Base-by-base conservation (phyloP, 495 filamentous ascomycete genomes). In the Cenococcum geophilum region DNA sequence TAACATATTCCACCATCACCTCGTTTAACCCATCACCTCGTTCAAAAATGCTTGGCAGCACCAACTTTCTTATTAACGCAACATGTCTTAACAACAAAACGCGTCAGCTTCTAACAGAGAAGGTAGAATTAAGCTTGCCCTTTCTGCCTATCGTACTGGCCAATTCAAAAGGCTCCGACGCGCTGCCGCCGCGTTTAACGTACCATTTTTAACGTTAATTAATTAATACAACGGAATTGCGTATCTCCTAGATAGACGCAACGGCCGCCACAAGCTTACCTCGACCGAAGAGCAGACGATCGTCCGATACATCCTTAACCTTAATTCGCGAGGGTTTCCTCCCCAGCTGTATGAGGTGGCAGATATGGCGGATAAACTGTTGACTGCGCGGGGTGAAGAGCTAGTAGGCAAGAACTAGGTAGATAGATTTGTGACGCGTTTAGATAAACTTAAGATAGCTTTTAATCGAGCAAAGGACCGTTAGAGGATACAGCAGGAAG, bases 201-300 rank as follows among this genome's bases (percentile, higher is more conserved):
- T 59, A n/a, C 43, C 57, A 11, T 9, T 14, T 11, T 35, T 12
- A 6, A 52, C 57, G 12, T 11, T 59, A 5, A 12, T n/a, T 10
- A 8, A 45, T n/a, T 23, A 23, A 52, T 42, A 18, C 57, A 42
- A 40, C 51, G 57, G 57, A 59, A 22, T 25, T 6, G 10, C 6
- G n/a, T 5, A 40, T 53, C 57, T 40, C 53, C 57, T 12, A 40
- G 57, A 59, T 51, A 27, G 57, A 18, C 42, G 51, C 42, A 40
- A n/a, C 42, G 51, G 51, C 22, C 51, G 42, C 53, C 53, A 59
- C 42, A 59, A 37, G 25, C 57, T 59, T 20, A 59, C 57, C 27
- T 53, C 10, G 57, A 21, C 51, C 5, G 43, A 51, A 52, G 57
- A 59, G 43, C 42, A 59, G 57, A 18, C 57, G 21, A 59, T 59